Conservation (phyloP, 2,329 filamentous ascomycete species). For the Fusarium verrucosum region DNA sequence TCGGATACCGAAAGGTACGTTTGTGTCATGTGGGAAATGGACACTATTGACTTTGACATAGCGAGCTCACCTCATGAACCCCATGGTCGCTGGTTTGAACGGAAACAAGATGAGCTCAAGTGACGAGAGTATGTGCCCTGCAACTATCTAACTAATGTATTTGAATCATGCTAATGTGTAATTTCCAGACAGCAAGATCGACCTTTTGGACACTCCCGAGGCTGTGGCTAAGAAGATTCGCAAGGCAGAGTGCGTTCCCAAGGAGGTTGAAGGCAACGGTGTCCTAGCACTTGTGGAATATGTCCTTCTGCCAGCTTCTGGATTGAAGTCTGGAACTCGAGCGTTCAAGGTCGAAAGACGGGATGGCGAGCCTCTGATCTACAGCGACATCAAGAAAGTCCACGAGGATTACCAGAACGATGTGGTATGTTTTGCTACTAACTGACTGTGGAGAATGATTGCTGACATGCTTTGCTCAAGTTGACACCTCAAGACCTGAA, state of each 20-base stretch:
- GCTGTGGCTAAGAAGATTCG: slow-evolving; percentile 82
- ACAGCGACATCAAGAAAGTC: slow-evolving; percentile 78
- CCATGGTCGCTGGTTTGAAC: slow-evolving; percentile 88
- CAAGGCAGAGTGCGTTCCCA: slow-evolving; percentile 83
- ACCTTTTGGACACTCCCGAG: slow-evolving; percentile 84
- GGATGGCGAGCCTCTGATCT: slow-evolving; percentile 80
- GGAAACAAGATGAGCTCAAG: slow-evolving; percentile 89
- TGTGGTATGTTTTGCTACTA: slow-evolving; percentile 60
- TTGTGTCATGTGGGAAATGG: too few species aligned
- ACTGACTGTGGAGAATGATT: background rate
- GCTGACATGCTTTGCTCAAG: slow-evolving; percentile 27
- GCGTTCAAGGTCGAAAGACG: slow-evolving; percentile 76
- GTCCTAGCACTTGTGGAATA: slow-evolving; percentile 87
- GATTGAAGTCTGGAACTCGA: slow-evolving; percentile 64
- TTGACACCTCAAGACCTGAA: slow-evolving; percentile 90
- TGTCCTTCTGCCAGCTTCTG: slow-evolving; percentile 80
- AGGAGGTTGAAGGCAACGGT: slow-evolving; percentile 84
- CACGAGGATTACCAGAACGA: slow-evolving; percentile 84
- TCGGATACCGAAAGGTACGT: slow-evolving; percentile 78
- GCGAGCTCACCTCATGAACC: slow-evolving; percentile 60
- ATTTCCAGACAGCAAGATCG: slow-evolving; percentile 80
- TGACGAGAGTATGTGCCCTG: slow-evolving; percentile 62
- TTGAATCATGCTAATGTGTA: background rate
- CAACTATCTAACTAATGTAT: rapidly evolving
- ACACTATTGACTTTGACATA: slow-evolving; percentile 29